Evolutionary conservation across 495 filamentous ascomycete species (phyloP).

Genomic region (Apiosordaria backusii): DNA sequence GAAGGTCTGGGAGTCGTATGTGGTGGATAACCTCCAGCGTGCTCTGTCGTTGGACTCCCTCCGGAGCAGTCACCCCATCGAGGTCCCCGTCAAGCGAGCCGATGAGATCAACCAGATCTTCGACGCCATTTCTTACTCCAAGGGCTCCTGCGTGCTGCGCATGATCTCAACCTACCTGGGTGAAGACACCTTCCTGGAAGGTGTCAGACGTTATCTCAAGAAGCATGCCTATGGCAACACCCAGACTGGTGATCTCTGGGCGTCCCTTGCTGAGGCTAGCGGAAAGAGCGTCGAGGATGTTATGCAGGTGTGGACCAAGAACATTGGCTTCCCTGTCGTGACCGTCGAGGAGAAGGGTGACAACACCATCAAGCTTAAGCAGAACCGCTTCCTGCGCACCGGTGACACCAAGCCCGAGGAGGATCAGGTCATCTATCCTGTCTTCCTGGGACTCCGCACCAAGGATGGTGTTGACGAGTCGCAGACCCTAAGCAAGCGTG

Average conservation of each 20-base stretch:
- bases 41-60: slow-evolving; percentile 86
- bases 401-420: slow-evolving; percentile 78
- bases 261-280: slow-evolving; percentile 81
- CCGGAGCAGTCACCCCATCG: slow-evolving; percentile 92
- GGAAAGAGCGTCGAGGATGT: slow-evolving; percentile 81
- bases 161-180: slow-evolving; percentile 97
- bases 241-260: slow-evolving; percentile 86
- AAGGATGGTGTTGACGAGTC: slow-evolving; percentile 61
- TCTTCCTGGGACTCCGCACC: slow-evolving; percentile 66
- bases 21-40: slow-evolving; percentile 84
- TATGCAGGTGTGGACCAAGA: slow-evolving; percentile 77
- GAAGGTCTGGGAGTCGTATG: slow-evolving; percentile 98
- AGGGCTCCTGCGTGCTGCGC: slow-evolving; percentile 90
- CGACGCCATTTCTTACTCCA: slow-evolving; percentile 95
- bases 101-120: slow-evolving; percentile 99
- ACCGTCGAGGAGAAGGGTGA: slow-evolving; percentile 60
- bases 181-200: slow-evolving; percentile 90
- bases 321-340: slow-evolving; percentile 71
- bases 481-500: slow-evolving; percentile 65
- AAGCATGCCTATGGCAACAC: slow-evolving; percentile 90
- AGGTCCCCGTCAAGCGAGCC: slow-evolving; percentile 91
- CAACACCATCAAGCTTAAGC: slow-evolving; percentile 62
- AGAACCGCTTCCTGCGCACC: slow-evolving; percentile 72
- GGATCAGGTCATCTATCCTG: slow-evolving; percentile 72
- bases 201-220: slow-evolving; percentile 86